These are phyloP conservation scores for Tetradesmus lagerheimii DNA, from an alignment of 139 green algal genomes.

Conservation along the genomic window DNA sequence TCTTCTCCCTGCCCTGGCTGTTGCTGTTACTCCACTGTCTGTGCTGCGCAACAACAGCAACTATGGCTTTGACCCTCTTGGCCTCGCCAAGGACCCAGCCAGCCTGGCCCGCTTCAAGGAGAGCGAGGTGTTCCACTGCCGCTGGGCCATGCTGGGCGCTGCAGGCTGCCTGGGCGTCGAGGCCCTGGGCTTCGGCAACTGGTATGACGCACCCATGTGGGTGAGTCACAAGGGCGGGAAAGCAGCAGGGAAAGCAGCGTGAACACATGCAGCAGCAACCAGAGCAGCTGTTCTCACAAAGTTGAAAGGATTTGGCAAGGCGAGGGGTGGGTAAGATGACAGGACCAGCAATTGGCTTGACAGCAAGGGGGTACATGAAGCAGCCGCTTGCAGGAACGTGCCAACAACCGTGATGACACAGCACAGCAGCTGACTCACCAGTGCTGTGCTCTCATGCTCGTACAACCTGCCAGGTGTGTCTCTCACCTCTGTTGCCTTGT, in stretches of 20 bases:
- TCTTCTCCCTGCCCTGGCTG: not conserved
- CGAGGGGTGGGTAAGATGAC: not conserved
- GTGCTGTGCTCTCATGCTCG: too few relatives aligned
- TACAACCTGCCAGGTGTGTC: too few relatives aligned
- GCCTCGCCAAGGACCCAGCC: constrained; percentile 63
- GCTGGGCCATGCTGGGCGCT: constrained; percentile 82
- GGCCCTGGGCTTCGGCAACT: constrained; percentile 80
- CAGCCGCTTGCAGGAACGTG: too few relatives aligned
- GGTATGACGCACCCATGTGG: constrained; percentile 82
- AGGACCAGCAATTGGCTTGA: not conserved
- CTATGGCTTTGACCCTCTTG: constrained; percentile 90
- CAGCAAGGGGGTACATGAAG: too few relatives aligned
- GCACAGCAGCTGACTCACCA: too few relatives aligned
- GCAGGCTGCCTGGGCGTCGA: constrained; percentile 77
- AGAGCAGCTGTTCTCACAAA: not conserved
- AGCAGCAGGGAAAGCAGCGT: not conserved
- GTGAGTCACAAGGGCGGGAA: constrained; percentile 54
- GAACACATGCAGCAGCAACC: not conserved
- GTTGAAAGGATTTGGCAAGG: not conserved
- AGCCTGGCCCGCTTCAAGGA: constrained; percentile 60
- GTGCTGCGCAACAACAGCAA: constrained; percentile 58
- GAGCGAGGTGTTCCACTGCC: constrained; percentile 77
- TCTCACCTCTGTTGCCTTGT: not conserved
- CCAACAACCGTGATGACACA: not conserved
- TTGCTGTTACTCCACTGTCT: not conserved